These are phyloP conservation scores for Ramaria sp. DNA, from an alignment of 768 basidiomycete species.

Conservation along the genomic window DNA sequence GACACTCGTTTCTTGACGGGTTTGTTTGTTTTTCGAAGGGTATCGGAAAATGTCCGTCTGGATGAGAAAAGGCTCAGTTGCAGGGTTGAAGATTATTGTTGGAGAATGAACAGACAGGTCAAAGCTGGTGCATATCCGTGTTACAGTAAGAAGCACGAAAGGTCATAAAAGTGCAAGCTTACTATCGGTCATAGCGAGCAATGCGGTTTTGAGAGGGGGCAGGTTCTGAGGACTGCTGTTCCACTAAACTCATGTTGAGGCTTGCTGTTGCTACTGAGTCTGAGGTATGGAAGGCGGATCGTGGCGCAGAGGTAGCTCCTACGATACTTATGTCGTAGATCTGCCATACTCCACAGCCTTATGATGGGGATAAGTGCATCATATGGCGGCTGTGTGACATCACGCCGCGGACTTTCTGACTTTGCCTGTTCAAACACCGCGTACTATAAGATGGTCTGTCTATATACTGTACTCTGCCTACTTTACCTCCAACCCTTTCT, in stretches of 20 bases:
- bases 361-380: too few relatives aligned
- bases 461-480: too few relatives aligned
- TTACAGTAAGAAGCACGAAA: not conserved
- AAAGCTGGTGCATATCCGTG: not conserved
- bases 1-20: conserved; percentile 7
- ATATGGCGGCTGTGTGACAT: too few relatives aligned
- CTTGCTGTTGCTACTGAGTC: too few relatives aligned
- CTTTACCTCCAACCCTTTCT: too few relatives aligned
- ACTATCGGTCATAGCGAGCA: conserved; percentile 17
- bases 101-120: not conserved
- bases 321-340: too few relatives aligned
- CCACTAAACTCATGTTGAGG: not conserved
- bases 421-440: too few relatives aligned
- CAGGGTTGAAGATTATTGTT: not conserved
- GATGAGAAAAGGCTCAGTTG: not conserved
- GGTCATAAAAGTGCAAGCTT: not conserved
- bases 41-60: conserved; percentile 13
- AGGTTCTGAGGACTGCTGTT: not conserved
- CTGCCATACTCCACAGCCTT: too few relatives aligned
- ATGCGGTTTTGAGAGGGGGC: conserved; percentile 6
- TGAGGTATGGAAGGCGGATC: not conserved
- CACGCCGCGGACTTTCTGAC: too few relatives aligned
- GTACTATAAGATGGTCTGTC: too few relatives aligned
- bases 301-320: not conserved
- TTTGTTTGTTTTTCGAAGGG: conserved; percentile 17